Percentiles rank a stretch among this genome's conserved stretches.
These are phyloP conservation scores for Tulasnella sp. DNA, from an alignment of 768 basidiomycete genomes.

Conservation along the genomic window DNA sequence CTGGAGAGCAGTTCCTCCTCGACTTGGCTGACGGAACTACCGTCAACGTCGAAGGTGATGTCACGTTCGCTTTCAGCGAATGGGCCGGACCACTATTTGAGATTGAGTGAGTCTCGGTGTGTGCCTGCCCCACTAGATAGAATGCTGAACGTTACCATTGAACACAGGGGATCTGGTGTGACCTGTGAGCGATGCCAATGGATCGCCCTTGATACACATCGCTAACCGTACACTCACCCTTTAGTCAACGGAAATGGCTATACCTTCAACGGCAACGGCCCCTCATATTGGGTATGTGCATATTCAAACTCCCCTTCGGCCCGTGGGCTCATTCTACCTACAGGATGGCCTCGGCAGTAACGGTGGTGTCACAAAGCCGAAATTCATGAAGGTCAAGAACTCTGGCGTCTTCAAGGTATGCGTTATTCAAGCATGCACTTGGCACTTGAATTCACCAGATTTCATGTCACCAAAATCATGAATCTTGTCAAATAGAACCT, in stretches of 20 bases:
- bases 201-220: not conserved
- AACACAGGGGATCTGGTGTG: not conserved
- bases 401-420: slow-evolving; percentile 33
- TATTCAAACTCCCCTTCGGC: no score
- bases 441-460: not conserved
- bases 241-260: slow-evolving; percentile 33
- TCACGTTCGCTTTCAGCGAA: slow-evolving; percentile 42
- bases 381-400: slow-evolving; percentile 34
- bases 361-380: slow-evolving; percentile 24
- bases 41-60: slow-evolving; percentile 51
- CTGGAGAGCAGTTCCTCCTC: slow-evolving; percentile 40
- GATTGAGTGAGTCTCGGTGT: slow-evolving; percentile 10
- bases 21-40: slow-evolving; percentile 37
- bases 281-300: slow-evolving; percentile 33
- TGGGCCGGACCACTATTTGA: slow-evolving; percentile 17
- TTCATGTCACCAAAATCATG: no score
- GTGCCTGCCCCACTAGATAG: slow-evolving; percentile 39
- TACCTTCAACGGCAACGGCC: slow-evolving; percentile 34
- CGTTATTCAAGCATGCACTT: no score
- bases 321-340: not conserved
- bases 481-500: slow-evolving; percentile 23
- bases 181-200: not conserved
- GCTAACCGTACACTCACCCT: not conserved
- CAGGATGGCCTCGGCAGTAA: slow-evolving; percentile 22
- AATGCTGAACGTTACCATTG: not conserved